Evolutionary conservation across 2,329 filamentous ascomycete species (phyloP), one percentile per base, ranked within the genome.

Genomic region (Hymenoscyphus fraxineus): DNA sequence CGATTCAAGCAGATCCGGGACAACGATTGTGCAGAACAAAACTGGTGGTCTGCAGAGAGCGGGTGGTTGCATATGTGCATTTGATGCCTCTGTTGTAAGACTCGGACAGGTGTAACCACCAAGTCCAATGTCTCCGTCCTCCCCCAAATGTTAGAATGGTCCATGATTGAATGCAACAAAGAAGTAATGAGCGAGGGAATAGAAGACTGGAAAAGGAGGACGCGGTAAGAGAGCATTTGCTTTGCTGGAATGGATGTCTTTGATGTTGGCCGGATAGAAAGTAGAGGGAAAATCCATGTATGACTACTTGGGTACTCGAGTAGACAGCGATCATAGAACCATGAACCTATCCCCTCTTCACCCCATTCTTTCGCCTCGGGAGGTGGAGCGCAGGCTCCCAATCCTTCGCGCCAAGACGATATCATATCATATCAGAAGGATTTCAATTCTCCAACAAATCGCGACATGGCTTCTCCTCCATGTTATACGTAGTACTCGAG

Each of bases 1-100:
- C 65, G 67, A 69, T 67, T 63, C 59, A 66, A 69, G 67, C 62
- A 70, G 67, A 71, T 71, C 67, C 70, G 35, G 35, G 65, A 67
- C 66, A 71, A 71, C 68, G 67, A 71, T 72, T 63, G 65, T 70
- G 70, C 70, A 71, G 65, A 47, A 59, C 16, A 67, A 64, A 66
- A 62, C 65, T 63, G 66, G 60, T 67, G 60, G 59, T 54, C 67
- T 70, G 68, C 69, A 63, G 64, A 64, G 63, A 61, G 61, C 69
- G 70, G 70, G 58, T 67, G 39, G 66, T 66, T 69, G 70, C 70
- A 72, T 70, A 62, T 64, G 62, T 65, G 62, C 63, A 58, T 64
- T 59, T 60, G 41, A 40, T 64, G 60, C 55, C 60, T 64, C 59
- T 66, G 60, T 56, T 64, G 56, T 64, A 58, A 61, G 31, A 62